Evolutionary conservation across 140 eudicot species (phyloP).

Genomic region (Erigeron philadelphicus): DNA sequence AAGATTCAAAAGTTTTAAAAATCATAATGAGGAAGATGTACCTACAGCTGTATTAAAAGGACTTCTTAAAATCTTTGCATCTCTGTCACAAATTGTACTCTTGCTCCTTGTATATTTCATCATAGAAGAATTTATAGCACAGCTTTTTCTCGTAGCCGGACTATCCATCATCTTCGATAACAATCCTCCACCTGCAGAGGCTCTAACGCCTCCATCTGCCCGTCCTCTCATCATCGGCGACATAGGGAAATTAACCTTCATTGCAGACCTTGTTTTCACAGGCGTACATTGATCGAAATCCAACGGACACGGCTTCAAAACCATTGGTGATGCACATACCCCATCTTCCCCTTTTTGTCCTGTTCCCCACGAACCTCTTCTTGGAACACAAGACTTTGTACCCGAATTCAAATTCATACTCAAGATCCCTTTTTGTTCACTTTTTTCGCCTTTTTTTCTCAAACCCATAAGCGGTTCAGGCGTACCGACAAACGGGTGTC

Average conservation of each 20-base stretch:
- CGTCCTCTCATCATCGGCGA: constrained; percentile 53
- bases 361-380: constrained; percentile 70
- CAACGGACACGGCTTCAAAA: constrained; percentile 62
- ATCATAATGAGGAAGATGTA: constrained; percentile 51
- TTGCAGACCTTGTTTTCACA: constrained; percentile 40
- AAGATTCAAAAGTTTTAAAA: background rate
- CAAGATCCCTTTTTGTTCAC: constrained; percentile 29
- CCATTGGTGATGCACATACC: constrained; percentile 47
- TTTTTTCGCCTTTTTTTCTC: constrained; percentile 48
- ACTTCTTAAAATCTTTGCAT: constrained; percentile 50
- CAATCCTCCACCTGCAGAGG: constrained; percentile 64
- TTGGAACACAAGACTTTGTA: constrained; percentile 34
- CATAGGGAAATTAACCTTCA: constrained; percentile 31
- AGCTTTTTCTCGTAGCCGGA: constrained; percentile 54
- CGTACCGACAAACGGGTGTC: constrained; percentile 90
- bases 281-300: constrained; percentile 94
- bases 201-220: constrained; percentile 36
- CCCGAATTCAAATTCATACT: constrained; percentile 16
- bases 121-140: constrained; percentile 48
- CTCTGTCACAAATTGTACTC: constrained; percentile 68
- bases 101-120: constrained; percentile 81
- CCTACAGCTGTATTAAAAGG: constrained; percentile 89
- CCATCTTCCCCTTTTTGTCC: constrained; percentile 40
- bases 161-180: constrained; percentile 59
- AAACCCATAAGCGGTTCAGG: constrained; percentile 87